These are phyloP conservation scores for Silene latifolia DNA, from an alignment of 148 eudicot genomes.

Conservation along the genomic window DNA sequence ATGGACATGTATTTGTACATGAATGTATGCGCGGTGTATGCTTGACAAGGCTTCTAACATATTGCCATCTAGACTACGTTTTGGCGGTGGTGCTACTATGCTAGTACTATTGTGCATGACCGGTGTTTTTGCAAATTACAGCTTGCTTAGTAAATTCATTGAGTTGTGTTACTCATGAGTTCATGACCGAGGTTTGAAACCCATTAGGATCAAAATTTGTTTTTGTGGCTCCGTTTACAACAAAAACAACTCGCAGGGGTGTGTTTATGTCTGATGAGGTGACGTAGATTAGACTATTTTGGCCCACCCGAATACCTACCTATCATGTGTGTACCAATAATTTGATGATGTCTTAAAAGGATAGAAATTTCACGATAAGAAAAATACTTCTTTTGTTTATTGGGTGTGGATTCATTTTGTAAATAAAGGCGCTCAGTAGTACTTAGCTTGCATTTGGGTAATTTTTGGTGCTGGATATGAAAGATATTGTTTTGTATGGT, in stretches of 20 bases:
- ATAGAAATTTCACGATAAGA: not conserved
- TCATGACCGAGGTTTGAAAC: not conserved
- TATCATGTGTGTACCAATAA: not conserved
- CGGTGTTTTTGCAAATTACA: not conserved
- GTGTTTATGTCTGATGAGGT: not conserved
- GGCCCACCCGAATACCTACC: not conserved
- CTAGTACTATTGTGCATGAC: not conserved
- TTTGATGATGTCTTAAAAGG: not conserved
- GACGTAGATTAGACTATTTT: not conserved
- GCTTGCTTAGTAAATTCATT: not conserved
- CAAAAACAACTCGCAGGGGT: not conserved
- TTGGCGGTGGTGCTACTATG: too few species aligned
- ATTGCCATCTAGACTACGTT: too few species aligned
- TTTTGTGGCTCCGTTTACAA: too few species aligned
- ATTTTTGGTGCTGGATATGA: not conserved
- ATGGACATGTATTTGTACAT: not conserved
- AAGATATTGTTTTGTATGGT: conserved; percentile 1
- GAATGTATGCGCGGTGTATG: not conserved
- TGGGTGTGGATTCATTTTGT: not conserved
- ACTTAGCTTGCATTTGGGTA: not conserved
- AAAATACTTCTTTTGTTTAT: not conserved
- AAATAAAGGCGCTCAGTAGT: not conserved
- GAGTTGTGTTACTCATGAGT: not conserved
- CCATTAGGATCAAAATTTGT: not conserved
- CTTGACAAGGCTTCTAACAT: not conserved